These are phyloP conservation scores for Quercus robur DNA, from an alignment of 306 rosid genomes.

Conservation along the genomic window DNA sequence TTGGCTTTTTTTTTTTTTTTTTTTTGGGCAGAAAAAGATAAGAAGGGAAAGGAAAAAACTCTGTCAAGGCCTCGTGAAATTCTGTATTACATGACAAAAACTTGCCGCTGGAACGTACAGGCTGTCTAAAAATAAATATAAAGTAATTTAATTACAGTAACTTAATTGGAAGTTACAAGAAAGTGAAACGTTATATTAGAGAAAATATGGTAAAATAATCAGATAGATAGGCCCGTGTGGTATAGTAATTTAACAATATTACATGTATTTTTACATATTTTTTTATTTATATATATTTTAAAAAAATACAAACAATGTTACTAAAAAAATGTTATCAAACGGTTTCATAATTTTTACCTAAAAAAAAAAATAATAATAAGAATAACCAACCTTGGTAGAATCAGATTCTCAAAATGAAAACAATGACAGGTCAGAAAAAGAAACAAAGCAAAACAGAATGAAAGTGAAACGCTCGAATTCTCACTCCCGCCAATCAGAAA, in stretches of 20 bases:
- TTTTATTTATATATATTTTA: too few species aligned
- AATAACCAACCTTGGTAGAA: conserved; percentile 35
- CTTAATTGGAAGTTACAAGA: conserved; percentile 1
- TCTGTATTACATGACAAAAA: conserved; percentile 62
- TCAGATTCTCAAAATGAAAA: conserved; percentile 37
- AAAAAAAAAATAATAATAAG: neutral
- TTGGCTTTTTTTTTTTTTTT: neutral
- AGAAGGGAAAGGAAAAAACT: neutral
- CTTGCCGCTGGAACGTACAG: conserved; percentile 33
- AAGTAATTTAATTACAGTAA: neutral
- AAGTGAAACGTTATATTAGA: neutral
- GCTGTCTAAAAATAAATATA: conserved; percentile 9
- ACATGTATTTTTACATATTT: accelerated
- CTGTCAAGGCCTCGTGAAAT: conserved; percentile 43
- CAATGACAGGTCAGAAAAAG: neutral
- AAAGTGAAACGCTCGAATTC: conserved; percentile 21
- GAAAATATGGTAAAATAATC: conserved; percentile 10
- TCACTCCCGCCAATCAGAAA: conserved; percentile 31
- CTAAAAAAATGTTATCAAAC: too few species aligned
- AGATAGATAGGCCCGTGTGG: neutral
- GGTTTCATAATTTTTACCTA: too few species aligned
- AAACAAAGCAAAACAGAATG: neutral
- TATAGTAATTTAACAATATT: too few species aligned
- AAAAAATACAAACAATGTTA: too few species aligned
- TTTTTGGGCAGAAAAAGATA: neutral